These are phyloP conservation scores for Ophiosphaerella narmari DNA, from an alignment of 2,329 filamentous ascomycete genomes.

Conservation along the genomic window DNA sequence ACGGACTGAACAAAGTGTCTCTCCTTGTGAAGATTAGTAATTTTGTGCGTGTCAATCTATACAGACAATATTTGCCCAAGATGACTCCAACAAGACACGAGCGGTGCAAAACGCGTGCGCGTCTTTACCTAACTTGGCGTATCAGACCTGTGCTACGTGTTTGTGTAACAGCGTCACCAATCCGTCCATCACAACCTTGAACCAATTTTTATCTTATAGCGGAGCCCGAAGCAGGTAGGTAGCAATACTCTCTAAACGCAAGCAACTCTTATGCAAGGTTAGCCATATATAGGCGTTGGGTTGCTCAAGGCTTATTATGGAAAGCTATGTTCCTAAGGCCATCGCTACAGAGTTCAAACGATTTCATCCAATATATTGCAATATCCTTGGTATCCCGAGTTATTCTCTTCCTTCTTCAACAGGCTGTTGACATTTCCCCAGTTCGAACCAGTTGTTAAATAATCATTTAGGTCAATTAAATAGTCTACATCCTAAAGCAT, in stretches of 20 bases:
- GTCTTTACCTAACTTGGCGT: conserved; percentile 27
- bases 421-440: too few relatives aligned
- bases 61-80: not conserved
- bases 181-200: conserved; percentile 16
- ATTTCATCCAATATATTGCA: not conserved
- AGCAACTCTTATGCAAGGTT: conserved; percentile 36
- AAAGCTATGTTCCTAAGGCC: conserved; percentile 11
- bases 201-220: conserved; percentile 28
- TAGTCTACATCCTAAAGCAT: conserved; percentile 4
- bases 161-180: conserved; percentile 1
- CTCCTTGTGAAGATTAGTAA: conserved; percentile 12
- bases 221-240: conserved; percentile 20
- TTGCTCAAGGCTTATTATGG: conserved; percentile 9
- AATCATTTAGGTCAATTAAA: not conserved
- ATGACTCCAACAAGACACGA: not conserved
- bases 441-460: too few relatives aligned
- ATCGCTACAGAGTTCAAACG: conserved; percentile 7
- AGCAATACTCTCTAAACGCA: too few relatives aligned
- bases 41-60: not conserved
- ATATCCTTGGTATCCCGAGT: too few relatives aligned
- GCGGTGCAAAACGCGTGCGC: conserved; percentile 19
- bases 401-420: not conserved
- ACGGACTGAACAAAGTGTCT: conserved; percentile 13
- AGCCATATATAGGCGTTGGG: conserved; percentile 23
- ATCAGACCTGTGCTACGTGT: conserved; percentile 10